Evolutionary conservation across 164 flowering plant genomes (phyloP).

Genomic region (Macadamia integrifolia): DNA sequence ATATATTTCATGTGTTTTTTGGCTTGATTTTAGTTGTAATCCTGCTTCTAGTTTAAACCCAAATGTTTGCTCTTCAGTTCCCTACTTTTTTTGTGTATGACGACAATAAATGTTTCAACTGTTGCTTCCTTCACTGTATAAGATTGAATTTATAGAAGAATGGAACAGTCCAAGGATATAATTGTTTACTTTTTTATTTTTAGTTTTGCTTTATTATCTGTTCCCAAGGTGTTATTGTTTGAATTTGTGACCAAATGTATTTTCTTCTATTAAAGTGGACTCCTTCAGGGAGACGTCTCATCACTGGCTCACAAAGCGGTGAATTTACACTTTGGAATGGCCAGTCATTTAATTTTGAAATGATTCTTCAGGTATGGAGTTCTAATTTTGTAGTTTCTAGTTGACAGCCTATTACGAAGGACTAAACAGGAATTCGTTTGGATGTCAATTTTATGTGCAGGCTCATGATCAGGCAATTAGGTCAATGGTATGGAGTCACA

Average conservation of each 20-base stretch:
- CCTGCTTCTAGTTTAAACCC: too few relatives aligned
- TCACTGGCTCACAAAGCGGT: conserved; percentile 98
- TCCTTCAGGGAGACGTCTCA: conserved; percentile 92
- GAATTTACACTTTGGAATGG: conserved; percentile 99
- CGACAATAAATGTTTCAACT: too few relatives aligned
- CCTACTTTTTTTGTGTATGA: background rate
- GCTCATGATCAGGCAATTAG: conserved; percentile 99
- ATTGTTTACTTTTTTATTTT: background rate
- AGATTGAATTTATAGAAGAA: too few relatives aligned
- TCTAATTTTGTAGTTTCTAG: conserved; percentile 1
- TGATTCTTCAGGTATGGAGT: conserved; percentile 86
- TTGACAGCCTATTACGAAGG: background rate
- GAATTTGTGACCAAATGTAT: conserved; percentile 4
- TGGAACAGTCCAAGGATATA: background rate
- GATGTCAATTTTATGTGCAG: conserved; percentile 30
- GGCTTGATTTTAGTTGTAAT: too few relatives aligned
- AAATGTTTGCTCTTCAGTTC: too few relatives aligned
- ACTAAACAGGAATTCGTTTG: conserved; percentile 1
- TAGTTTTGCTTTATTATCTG: background rate
- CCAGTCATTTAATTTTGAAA: conserved; percentile 96
- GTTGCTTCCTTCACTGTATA: too few relatives aligned
- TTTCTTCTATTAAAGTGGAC: conserved; percentile 64
- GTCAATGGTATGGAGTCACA: conserved; percentile 99
- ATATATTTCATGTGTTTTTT: too few relatives aligned
- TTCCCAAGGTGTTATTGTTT: conserved; percentile 2